Evolutionary conservation across 441 rosid species (phyloP).

Genomic region (Melianthus villosus): DNA sequence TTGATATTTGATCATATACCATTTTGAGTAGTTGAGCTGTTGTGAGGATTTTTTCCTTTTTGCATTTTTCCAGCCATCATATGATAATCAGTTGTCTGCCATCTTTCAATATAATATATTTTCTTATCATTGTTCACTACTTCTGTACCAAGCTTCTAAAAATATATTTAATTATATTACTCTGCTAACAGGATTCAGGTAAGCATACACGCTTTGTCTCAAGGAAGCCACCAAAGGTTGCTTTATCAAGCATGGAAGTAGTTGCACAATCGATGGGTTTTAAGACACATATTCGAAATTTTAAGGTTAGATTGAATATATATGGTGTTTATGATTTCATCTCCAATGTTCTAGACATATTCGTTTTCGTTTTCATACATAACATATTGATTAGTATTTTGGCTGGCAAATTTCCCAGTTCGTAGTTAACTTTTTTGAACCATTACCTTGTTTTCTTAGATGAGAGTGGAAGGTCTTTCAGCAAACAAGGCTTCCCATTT

Average conservation of each 20-base stretch:
- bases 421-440: not conserved
- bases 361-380: no score
- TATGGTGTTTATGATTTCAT: no score
- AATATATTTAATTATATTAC: not conserved
- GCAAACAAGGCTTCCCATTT: slow-evolving; percentile 38
- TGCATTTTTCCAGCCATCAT: not conserved
- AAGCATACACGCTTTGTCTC: slow-evolving; percentile 85
- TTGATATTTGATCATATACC: no score
- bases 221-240: slow-evolving; percentile 41
- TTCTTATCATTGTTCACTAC: not conserved
- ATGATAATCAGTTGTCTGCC: not conserved
- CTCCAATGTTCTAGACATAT: no score
- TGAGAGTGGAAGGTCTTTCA: slow-evolving; percentile 61
- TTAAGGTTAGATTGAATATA: slow-evolving; percentile 39
- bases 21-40: no score
- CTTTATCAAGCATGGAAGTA: slow-evolving; percentile 50
- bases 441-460: slow-evolving; percentile 21
- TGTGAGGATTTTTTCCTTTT: no score
- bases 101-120: not conserved
- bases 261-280: slow-evolving; percentile 52
- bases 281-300: slow-evolving; percentile 51
- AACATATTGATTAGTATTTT: no score
- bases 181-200: slow-evolving; percentile 45
- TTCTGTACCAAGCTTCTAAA: no score
- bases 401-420: no score